Evolutionary conservation across 2,329 filamentous ascomycete genomes (phyloP).

Genomic region (Aspergillus pseudonomiae): DNA sequence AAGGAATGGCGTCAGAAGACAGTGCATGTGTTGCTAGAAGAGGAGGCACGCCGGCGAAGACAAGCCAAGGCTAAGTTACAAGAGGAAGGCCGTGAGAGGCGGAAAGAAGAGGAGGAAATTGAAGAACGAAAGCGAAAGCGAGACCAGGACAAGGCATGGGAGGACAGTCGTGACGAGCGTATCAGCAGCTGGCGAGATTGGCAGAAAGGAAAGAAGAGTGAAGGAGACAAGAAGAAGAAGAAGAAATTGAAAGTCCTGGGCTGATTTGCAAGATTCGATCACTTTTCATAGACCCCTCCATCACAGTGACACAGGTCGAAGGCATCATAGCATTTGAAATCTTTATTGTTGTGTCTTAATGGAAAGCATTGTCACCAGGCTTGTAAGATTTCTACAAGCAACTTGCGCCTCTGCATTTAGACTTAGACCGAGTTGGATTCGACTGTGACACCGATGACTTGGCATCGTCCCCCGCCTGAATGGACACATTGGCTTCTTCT

Average conservation of each 20-base stretch:
- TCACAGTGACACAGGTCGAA: neutral
- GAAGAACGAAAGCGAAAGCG: conserved; percentile 82
- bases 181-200: conserved; percentile 95
- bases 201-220: conserved; percentile 69
- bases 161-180: conserved; percentile 84
- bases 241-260: conserved; percentile 55
- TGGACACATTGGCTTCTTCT: neutral
- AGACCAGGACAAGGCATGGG: conserved; percentile 94
- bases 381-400: neutral
- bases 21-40: conserved; percentile 86
- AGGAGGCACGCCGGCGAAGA: conserved; percentile 79
- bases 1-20: conserved; percentile 89
- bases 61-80: conserved; percentile 94
- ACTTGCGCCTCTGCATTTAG: neutral
- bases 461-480: neutral
- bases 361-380: neutral
- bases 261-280: conserved; percentile 22
- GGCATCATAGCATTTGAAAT: neutral
- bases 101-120: conserved; percentile 80
- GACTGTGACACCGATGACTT: neutral
- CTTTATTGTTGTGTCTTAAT: neutral
- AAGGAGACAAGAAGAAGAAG: conserved; percentile 56
- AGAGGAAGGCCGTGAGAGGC: conserved; percentile 89
- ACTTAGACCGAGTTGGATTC: neutral
- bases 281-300: neutral